Conservation (phyloP, 2,329 filamentous ascomycete genomes). For the Colletotrichum truncatum region DNA sequence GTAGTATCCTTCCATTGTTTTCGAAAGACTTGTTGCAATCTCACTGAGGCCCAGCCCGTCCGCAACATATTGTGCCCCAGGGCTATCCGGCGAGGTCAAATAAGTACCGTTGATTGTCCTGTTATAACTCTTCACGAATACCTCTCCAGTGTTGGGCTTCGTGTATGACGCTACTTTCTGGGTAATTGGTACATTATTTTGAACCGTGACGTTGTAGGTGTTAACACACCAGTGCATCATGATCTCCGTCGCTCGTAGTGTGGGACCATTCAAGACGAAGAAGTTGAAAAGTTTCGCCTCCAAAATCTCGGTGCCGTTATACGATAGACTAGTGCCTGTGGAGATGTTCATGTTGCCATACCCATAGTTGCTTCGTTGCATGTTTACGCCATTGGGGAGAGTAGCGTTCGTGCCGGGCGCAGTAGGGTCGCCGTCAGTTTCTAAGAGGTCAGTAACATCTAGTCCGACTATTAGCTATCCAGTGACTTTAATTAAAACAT, state of each 20-base stretch:
- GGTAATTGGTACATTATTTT: conserved; percentile 9
- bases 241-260: background rate
- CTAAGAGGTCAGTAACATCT: background rate
- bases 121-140: background rate
- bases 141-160: background rate
- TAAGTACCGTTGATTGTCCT: conserved; percentile 1
- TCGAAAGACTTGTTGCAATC: background rate
- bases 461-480: background rate
- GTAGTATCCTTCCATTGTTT: background rate
- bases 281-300: conserved; percentile 1
- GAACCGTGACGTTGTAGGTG: conserved; percentile 1
- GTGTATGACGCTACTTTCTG: conserved; percentile 1
- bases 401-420: background rate
- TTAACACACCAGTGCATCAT: conserved; percentile 19
- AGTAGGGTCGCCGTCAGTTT: background rate
- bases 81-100: conserved; percentile 13
- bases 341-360: background rate
- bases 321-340: background rate
- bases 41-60: background rate
- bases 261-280: background rate
- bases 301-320: background rate
- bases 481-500: background rate
- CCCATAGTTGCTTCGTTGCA: background rate
- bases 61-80: background rate
- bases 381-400: background rate